phyloP scores from a whole-genome alignment of 257 asterid genomes.

The Dorcoceras hygrometricum region DNA sequence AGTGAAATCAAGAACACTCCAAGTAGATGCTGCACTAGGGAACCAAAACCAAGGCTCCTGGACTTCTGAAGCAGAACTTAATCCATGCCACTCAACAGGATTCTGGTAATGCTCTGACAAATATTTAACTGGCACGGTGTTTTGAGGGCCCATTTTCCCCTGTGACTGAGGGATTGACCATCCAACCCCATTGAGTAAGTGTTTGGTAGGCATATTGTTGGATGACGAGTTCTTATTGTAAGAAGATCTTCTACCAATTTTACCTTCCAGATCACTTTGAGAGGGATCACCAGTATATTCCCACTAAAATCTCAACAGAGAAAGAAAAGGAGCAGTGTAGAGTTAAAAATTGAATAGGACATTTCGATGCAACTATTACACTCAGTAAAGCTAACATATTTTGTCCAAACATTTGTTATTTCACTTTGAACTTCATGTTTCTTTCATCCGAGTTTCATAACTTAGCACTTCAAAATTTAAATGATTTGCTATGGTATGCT shows the following conservation, averaged over 20 bases:
- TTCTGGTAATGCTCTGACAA: slow-evolving; percentile 42
- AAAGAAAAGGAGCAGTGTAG: slow-evolving; percentile 28
- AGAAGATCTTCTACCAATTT: slow-evolving; percentile 43
- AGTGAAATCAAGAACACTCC: slow-evolving; percentile 67
- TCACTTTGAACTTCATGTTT: slow-evolving; percentile 1
- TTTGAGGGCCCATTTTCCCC: slow-evolving; percentile 51
- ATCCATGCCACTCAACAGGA: slow-evolving; percentile 40
- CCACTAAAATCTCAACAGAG: slow-evolving; percentile 63
- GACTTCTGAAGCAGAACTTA: slow-evolving; percentile 45
- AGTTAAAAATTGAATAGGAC: neutral
- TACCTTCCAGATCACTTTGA: slow-evolving; percentile 52
- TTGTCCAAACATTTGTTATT: neutral
- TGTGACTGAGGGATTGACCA: slow-evolving; percentile 88
- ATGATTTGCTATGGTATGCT: slow-evolving; percentile 13
- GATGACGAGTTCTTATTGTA: slow-evolving; percentile 48
- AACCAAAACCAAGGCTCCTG: slow-evolving; percentile 96
- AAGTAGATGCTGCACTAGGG: slow-evolving; percentile 69
- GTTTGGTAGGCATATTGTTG: slow-evolving; percentile 55
- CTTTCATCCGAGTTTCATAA: slow-evolving; percentile 10
- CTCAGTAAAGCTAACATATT: slow-evolving; percentile 6
- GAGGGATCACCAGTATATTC: slow-evolving; percentile 64
- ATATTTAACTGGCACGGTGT: slow-evolving; percentile 33
- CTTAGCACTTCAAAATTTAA: slow-evolving; percentile 17
- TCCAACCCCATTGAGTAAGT: slow-evolving; percentile 71
- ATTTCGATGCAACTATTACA: slow-evolving; percentile 14